Base-by-base conservation (phyloP, 2,329 filamentous ascomycete species). In the Chrysosphaeria jannelii region DNA sequence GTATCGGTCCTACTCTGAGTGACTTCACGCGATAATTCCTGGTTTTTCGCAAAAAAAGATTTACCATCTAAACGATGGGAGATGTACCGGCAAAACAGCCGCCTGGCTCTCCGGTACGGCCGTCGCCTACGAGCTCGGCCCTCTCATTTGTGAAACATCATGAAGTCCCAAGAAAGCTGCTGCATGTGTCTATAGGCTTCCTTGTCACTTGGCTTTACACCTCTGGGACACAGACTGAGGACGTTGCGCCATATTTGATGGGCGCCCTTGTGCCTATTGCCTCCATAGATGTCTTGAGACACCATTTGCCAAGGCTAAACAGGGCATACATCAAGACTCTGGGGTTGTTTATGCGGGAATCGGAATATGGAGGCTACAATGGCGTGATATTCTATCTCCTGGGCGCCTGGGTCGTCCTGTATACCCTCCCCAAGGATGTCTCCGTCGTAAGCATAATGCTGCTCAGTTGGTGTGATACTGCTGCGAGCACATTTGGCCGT, bases 101-200 rank as follows among this genome's bases (percentile, higher is more conserved):
- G n/a, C n/a, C n/a, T n/a, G n/a, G n/a, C n/a, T n/a, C n/a, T n/a
- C n/a, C n/a, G n/a, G n/a, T n/a, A n/a, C n/a, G n/a, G n/a, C n/a
- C n/a, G n/a, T n/a, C n/a, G n/a, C n/a, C n/a, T n/a, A n/a, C n/a
- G n/a, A n/a, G n/a, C n/a, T n/a, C n/a, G n/a, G n/a, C n/a, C n/a
- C n/a, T n/a, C n/a, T n/a, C n/a, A n/a, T 78, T 97, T 39, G 74
- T 90, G 31, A 85, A 97, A 54, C 78, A 76, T 36, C 81, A 97
- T 45, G 85, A 97, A 47, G 79, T 97, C 25, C 85, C 85, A 7
- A 69, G 85, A 35, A 97, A 97, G 45, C 51, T 66, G 19, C 55
- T 97, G 18, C 85, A 97, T 42, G 75, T 93, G 27, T 91, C 79
- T 22, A 97, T 97, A 39, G 85, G 85, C 25, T 93, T 93, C 48